Evolutionary conservation across 1,284 basidiomycete species (phyloP).

Genomic region (Rhodotorula sp.): DNA sequence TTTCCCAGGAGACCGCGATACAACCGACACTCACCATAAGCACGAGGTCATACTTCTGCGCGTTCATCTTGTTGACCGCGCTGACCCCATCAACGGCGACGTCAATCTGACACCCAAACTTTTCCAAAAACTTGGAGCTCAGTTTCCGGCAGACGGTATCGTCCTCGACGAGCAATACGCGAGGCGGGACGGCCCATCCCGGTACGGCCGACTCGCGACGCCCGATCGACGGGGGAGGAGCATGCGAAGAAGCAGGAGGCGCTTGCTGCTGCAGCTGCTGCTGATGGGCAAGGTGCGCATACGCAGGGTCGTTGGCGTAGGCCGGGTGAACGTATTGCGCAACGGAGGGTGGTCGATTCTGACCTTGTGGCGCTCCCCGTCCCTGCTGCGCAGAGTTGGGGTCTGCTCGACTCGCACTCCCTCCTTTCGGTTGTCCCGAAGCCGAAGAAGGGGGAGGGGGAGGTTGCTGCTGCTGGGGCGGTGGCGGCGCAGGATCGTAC

Average conservation of each 20-base stretch:
- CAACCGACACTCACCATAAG: slow-evolving; percentile 71
- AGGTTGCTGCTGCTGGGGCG: slow-evolving; percentile 33
- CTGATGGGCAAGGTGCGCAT: neutral
- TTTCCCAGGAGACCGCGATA: no score
- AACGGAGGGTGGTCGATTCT: neutral
- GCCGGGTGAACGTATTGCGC: slow-evolving; percentile 17
- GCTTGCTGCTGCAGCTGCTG: slow-evolving; percentile 5
- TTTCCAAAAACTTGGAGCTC: slow-evolving; percentile 88
- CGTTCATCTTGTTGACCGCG: slow-evolving; percentile 87
- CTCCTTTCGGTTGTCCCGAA: no score
- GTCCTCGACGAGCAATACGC: slow-evolving; percentile 88
- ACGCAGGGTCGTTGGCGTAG: neutral
- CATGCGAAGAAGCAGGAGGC: neutral
- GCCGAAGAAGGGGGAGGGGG: no score
- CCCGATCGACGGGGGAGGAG: slow-evolving; percentile 2
- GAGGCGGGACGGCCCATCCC: slow-evolving; percentile 52
- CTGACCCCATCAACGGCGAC: slow-evolving; percentile 89
- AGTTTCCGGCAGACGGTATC: slow-evolving; percentile 85
- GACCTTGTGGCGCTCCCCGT: neutral
- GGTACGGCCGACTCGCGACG: slow-evolving; percentile 66
- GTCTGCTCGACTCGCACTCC: neutral
- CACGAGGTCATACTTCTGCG: slow-evolving; percentile 88
- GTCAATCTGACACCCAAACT: slow-evolving; percentile 92
- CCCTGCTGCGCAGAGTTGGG: neutral
- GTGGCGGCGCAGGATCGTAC: neutral